Percentiles rank a stretch among this genome's conserved stretches.
Conservation (phyloP, 352 stramenopile genomes). For the Blastocystis sp. region DNA sequence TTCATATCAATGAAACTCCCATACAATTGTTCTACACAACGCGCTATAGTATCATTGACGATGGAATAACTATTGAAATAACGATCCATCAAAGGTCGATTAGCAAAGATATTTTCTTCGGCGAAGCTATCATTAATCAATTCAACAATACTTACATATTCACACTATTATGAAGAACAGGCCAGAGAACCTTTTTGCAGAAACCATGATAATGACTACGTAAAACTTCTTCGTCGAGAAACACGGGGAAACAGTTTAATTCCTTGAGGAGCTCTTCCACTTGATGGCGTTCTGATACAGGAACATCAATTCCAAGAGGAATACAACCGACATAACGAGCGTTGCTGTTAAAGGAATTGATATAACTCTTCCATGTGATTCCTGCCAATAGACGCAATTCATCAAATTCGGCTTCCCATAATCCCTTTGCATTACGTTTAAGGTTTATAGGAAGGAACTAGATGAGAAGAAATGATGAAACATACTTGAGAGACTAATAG, state of each 20-base stretch:
- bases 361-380: conserved; percentile 59
- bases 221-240: conserved; percentile 82
- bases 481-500: conserved; percentile 42
- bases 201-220: conserved; percentile 83
- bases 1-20: conserved; percentile 74
- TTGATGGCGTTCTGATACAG: conserved; percentile 78
- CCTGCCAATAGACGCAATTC: conserved; percentile 38
- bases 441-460: conserved; percentile 63
- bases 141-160: conserved; percentile 79
- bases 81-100: conserved; percentile 60
- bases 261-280: conserved; percentile 70
- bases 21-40: conserved; percentile 69
- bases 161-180: conserved; percentile 92
- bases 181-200: conserved; percentile 95
- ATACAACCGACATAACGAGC: conserved; percentile 58
- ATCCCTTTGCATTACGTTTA: background rate
- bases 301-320: conserved; percentile 73
- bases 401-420: conserved; percentile 51
- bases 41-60: conserved; percentile 50
- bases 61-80: conserved; percentile 35
- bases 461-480: background rate
- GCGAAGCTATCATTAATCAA: conserved; percentile 54
- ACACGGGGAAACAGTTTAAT: conserved; percentile 91
- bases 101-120: conserved; percentile 59
- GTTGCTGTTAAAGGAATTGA: conserved; percentile 35